Conservation (phyloP, 2,329 filamentous ascomycete species). For the Cytospora paraplurivora region DNA sequence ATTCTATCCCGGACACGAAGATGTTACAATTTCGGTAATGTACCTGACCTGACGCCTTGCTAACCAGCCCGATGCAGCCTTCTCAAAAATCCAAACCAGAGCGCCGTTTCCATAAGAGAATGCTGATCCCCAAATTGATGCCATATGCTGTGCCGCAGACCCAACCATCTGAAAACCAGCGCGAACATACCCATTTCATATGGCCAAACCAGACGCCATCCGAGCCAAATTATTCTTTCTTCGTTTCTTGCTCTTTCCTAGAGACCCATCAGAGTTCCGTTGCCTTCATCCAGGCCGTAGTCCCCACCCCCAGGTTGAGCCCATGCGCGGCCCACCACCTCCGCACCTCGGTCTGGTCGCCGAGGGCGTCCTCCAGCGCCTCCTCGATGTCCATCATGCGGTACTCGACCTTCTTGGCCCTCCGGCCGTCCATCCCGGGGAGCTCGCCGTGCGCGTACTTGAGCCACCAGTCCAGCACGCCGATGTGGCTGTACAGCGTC, state of each 20-base stretch:
- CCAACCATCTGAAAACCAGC: not conserved
- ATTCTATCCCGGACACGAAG: not conserved
- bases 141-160: not conserved
- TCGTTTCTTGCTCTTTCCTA: fast-evolving
- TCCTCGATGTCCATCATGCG: conserved; percentile 96
- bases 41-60: conserved; percentile 28
- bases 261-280: conserved; percentile 60
- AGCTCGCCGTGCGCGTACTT: conserved; percentile 61
- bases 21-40: conserved; percentile 7
- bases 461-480: conserved; percentile 93
- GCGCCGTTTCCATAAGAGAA: not conserved
- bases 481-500: conserved; percentile 82
- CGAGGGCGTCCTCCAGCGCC: conserved; percentile 83
- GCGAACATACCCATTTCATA: not conserved
- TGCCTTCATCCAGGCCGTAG: conserved; percentile 87
- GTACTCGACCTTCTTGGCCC: conserved; percentile 78
- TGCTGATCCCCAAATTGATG: not conserved
- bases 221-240: not conserved
- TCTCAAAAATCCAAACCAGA: not conserved
- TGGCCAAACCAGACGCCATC: not conserved
- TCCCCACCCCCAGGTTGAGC: conserved; percentile 77
- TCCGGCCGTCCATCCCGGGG: conserved; percentile 55
- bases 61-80: conserved; percentile 2
- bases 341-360: conserved; percentile 69
- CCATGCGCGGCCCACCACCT: conserved; percentile 89